A percentile compares a stretch with the other conserved stretches of the same genome.
phyloP scores from a whole-genome alignment of 2,329 filamentous ascomycete genomes.

The Aspergillus pseudotamarii region DNA sequence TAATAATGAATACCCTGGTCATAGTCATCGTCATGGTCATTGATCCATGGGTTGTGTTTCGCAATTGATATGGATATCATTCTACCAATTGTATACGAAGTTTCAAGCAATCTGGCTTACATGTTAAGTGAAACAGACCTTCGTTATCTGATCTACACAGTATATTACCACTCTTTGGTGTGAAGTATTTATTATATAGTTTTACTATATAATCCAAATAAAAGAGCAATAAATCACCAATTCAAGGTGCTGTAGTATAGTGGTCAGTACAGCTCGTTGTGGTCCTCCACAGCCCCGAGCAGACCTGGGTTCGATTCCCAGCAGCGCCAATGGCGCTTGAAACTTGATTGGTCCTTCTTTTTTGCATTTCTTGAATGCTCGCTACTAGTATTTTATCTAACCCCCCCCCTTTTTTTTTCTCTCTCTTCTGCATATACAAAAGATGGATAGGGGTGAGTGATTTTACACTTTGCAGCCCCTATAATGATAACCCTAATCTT shows the following conservation, averaged over 20 bases:
- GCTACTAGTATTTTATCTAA: not conserved
- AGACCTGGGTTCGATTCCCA: slow-evolving; percentile 30
- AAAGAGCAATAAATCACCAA: not conserved
- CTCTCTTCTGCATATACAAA: not conserved
- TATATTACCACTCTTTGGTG: not conserved
- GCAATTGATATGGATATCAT: not conserved
- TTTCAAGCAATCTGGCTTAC: not conserved
- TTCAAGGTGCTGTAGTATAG: slow-evolving; percentile 30
- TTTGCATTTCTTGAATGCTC: not conserved
- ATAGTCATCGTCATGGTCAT: not conserved
- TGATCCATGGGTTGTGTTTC: not conserved
- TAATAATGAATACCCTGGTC: not conserved
- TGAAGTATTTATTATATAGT: fast-evolving
- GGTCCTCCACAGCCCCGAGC: slow-evolving; percentile 21
- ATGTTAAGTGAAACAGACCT: not conserved
- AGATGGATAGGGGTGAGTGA: too few relatives aligned
- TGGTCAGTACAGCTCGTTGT: slow-evolving; percentile 28
- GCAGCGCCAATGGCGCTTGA: slow-evolving; percentile 22
- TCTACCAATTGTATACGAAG: not conserved
- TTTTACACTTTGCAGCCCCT: not conserved
- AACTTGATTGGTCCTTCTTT: slow-evolving; percentile 17
- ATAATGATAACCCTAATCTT: not conserved
- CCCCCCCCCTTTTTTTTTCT: not conserved
- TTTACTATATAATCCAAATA: not conserved
- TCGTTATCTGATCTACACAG: not conserved